These are phyloP conservation scores for Datura wrightii DNA, from an alignment of 257 asterid species.

Conservation along the genomic window DNA sequence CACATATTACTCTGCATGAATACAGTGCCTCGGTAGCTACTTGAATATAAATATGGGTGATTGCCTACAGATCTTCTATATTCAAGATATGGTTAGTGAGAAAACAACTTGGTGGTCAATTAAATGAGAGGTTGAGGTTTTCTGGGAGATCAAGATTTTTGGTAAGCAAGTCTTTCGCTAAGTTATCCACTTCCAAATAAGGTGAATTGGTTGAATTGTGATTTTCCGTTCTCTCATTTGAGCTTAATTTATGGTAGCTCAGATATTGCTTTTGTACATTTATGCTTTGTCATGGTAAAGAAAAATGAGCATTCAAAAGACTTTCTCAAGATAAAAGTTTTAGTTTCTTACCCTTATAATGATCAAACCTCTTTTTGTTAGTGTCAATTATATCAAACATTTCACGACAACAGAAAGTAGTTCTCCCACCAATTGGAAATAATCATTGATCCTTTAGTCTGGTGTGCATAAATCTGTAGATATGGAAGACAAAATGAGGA, in stretches of 20 bases:
- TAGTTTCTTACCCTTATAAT: neutral
- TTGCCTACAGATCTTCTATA: neutral
- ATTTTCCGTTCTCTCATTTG: slow-evolving; percentile 17
- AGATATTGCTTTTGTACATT: neutral
- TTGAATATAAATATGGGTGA: slow-evolving; percentile 9
- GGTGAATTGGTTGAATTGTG: neutral
- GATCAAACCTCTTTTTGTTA: neutral
- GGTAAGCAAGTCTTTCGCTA: neutral
- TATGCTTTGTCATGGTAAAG: neutral
- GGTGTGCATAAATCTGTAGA: neutral
- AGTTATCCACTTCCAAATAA: slow-evolving; percentile 12
- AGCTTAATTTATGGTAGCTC: slow-evolving; percentile 16
- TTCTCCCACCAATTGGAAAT: neutral
- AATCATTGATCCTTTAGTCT: slow-evolving; percentile 22
- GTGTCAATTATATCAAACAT: slow-evolving; percentile 2
- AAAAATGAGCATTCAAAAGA: neutral
- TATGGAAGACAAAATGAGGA: neutral
- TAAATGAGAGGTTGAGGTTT: neutral
- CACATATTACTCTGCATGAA: slow-evolving; percentile 14
- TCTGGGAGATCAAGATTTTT: slow-evolving; percentile 19
- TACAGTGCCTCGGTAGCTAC: slow-evolving; percentile 1
- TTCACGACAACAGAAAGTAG: neutral
- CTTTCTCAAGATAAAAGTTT: slow-evolving; percentile 12
- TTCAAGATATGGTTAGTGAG: slow-evolving; percentile 17
- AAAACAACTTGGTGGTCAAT: neutral